These are phyloP conservation scores for Entrophospora sp. DNA, from an alignment of 192 early-diverging fungal species.

Conservation along the genomic window DNA sequence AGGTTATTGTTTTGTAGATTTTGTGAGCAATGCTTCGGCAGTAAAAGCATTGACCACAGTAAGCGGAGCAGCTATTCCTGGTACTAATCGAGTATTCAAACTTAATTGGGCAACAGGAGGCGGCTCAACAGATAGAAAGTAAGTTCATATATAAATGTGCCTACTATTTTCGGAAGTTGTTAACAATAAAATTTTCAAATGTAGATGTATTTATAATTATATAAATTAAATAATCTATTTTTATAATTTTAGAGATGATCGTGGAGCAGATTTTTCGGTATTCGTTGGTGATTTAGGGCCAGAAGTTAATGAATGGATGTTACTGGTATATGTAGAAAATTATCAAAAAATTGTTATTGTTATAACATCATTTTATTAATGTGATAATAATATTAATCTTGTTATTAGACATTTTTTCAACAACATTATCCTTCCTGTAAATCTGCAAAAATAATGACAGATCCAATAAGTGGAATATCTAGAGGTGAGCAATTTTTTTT, in stretches of 20 bases:
- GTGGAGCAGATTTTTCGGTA: slow-evolving; percentile 75
- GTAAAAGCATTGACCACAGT: slow-evolving; percentile 59
- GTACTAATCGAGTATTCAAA: slow-evolving; percentile 71
- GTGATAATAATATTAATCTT: too few species aligned
- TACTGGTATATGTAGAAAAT: slow-evolving; percentile 49
- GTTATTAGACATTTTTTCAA: slow-evolving; percentile 69
- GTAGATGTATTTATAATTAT: too few species aligned
- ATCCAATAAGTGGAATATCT: slow-evolving; percentile 70
- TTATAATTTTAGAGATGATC: slow-evolving; percentile 52
- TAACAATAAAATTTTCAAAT: too few species aligned
- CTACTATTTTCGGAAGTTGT: too few species aligned
- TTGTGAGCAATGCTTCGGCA: slow-evolving; percentile 57
- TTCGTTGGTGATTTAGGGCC: slow-evolving; percentile 95
- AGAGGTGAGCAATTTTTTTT: too few species aligned
- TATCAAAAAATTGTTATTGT: too few species aligned
- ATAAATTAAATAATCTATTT: too few species aligned
- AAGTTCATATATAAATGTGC: too few species aligned
- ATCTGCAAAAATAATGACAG: slow-evolving; percentile 90
- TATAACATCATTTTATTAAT: too few species aligned
- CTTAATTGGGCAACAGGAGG: slow-evolving; percentile 97
- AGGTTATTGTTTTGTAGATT: slow-evolving; percentile 93
- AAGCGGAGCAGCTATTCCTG: slow-evolving; percentile 79
- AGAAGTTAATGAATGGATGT: slow-evolving; percentile 78
- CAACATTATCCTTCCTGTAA: slow-evolving; percentile 76
- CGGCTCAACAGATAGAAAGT: slow-evolving; percentile 49